Evolutionary conservation across 148 eudicot genomes (phyloP), one percentile per base, ranked within the genome.

Genomic region (Amaranthus cruentus): DNA sequence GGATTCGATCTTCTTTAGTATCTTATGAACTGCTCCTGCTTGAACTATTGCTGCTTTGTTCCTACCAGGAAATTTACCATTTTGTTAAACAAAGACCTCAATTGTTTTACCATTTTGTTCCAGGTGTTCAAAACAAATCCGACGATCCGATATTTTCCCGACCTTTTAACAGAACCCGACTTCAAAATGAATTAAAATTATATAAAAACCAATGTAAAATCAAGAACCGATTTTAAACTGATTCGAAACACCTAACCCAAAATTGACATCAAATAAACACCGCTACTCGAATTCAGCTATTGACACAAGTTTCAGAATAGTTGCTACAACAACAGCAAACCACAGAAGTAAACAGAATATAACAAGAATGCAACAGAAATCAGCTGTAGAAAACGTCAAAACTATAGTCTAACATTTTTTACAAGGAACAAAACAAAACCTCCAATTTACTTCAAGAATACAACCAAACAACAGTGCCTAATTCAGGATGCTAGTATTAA

Each of bases 1-100:
- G 13, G 88, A 79, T 62, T 91, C 79, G 47, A 89, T 80, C 52
- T 89, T 84, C 77, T 84, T 84, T 11, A 95, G 85, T 93, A 95
- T 95, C 85, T 91, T 95, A 67, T 95, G 97, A 67, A 91, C 83
- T 21, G 92, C 96, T 72, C 98, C 97, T 4, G 96, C 91, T 83
- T 88, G 87, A 60, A 91, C 98, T 75, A 95, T 88, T 64, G 97
- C 97, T 3, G 86, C 88, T 81, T 91, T 95, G 80, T 95, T 95
- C 84, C 98, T 95, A 87, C 60, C 48, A 69, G 67, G 54, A 18
- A 50, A 18, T 7, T 61, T 3, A 52, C 21, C 55, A 70, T 3
- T 11, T 57, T 49, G 50, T 70, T 66, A 73, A 54, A 52, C 48
- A 4, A 69, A 52, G 15, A 9, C 46, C 18, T 44, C 5, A 56